These are phyloP conservation scores for Globisporangium rhizosaccharum DNA, from an alignment of 352 stramenopile species.

Conservation along the genomic window DNA sequence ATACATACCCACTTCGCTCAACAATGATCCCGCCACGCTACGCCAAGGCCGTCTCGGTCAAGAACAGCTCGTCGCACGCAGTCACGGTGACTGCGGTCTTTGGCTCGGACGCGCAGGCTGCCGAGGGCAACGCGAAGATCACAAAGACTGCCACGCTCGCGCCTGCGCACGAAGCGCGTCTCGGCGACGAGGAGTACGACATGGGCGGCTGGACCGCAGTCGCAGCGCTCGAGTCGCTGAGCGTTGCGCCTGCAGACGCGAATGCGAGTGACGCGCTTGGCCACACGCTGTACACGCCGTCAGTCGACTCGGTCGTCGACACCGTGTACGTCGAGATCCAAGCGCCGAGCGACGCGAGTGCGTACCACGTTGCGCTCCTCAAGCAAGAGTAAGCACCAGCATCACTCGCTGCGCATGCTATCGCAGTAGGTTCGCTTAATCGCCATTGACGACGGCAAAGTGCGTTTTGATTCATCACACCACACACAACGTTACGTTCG, in stretches of 20 bases:
- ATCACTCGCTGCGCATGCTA: not conserved
- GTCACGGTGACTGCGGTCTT: slow-evolving; percentile 62
- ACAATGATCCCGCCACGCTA: slow-evolving; percentile 47
- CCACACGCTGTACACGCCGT: slow-evolving; percentile 47
- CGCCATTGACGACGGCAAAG: not conserved
- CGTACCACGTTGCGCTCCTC: slow-evolving; percentile 36
- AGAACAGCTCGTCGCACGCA: slow-evolving; percentile 51
- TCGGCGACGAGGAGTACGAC: slow-evolving; percentile 71
- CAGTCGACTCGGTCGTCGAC: slow-evolving; percentile 47
- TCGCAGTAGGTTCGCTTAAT: not conserved
- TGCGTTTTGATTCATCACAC: too few relatives aligned
- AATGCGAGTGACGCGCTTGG: slow-evolving; percentile 16
- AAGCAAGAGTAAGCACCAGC: slow-evolving; percentile 25
- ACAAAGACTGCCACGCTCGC: slow-evolving; percentile 43
- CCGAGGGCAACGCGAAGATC: slow-evolving; percentile 63
- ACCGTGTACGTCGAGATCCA: slow-evolving; percentile 61
- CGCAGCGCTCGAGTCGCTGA: slow-evolving; percentile 48
- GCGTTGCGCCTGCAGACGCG: slow-evolving; percentile 37
- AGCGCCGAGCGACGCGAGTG: slow-evolving; percentile 15
- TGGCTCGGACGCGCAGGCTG: slow-evolving; percentile 64
- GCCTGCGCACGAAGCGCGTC: slow-evolving; percentile 24
- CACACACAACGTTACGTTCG: too few relatives aligned
- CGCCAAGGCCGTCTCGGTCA: slow-evolving; percentile 67
- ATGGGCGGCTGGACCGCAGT: slow-evolving; percentile 72
- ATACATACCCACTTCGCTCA: not conserved